Evolutionary conservation across 1,284 basidiomycete species (phyloP).

Genomic region (Erythrobasidium hasegawianum): DNA sequence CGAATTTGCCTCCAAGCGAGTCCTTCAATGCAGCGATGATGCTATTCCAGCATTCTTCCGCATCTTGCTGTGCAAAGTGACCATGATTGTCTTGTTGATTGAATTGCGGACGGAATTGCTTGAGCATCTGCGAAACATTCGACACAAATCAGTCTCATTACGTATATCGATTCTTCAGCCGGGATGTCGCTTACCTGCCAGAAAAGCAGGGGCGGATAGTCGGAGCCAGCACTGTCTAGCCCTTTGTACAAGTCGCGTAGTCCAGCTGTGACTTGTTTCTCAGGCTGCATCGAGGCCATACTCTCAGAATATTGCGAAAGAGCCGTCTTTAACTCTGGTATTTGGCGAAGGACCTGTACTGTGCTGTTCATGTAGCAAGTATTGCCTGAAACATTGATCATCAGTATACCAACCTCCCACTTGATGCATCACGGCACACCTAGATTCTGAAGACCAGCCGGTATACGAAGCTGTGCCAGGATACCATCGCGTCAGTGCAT

Average conservation of each 20-base stretch:
- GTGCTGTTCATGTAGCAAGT: conserved; percentile 91
- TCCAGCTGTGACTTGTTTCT: conserved; percentile 54
- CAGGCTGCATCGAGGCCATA: conserved; percentile 45
- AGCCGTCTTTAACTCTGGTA: conserved; percentile 78
- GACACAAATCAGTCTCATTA: no score
- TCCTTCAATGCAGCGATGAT: conserved; percentile 74
- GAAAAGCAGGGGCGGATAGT: conserved; percentile 66
- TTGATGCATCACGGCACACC: conserved; percentile 29
- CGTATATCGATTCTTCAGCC: no score
- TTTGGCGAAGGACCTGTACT: conserved; percentile 81
- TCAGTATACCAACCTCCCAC: background rate
- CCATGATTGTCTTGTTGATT: conserved; percentile 64
- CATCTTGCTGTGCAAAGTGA: conserved; percentile 87
- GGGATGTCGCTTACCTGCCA: conserved; percentile 61
- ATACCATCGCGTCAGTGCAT: background rate
- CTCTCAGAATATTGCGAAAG: conserved; percentile 57
- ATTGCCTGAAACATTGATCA: conserved; percentile 5
- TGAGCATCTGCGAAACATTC: conserved; percentile 54
- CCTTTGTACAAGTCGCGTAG: conserved; percentile 68
- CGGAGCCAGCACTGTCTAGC: conserved; percentile 72
- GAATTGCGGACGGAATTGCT: conserved; percentile 85
- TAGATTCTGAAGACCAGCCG: conserved; percentile 57
- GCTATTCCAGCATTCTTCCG: conserved; percentile 89
- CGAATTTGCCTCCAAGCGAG: conserved; percentile 60
- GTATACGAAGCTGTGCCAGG: conserved; percentile 50